Evolutionary conservation across 2,329 filamentous ascomycete genomes (phyloP), one percentile per base, ranked within the genome.

Genomic region (Malbranchea cinnamomea): DNA sequence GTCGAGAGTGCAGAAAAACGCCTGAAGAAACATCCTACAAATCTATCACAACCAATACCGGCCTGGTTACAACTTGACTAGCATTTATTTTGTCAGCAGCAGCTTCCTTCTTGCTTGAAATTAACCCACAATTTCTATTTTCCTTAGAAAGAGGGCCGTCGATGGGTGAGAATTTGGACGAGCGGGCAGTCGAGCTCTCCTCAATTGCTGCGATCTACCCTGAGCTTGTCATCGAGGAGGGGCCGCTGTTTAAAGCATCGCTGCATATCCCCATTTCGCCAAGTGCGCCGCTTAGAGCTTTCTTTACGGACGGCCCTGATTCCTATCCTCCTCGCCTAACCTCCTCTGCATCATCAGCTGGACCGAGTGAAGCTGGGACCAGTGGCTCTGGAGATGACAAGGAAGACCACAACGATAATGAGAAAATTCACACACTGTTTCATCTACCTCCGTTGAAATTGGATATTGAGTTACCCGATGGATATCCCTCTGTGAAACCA

Each of bases 161-260:
- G 12, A 34, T 43, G 13, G 31, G 34, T 7, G 62, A 67, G 8
- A n/a, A n/a, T n/a, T n/a, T n/a, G n/a, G 70, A 75, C 44, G 71
- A 75, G 41, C 63, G 71, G 37, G 57, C 60, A 17, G 62, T 72
- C 41, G 71, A 77, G 50, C 54, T 76, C 26, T 62, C 59, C 6
- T 63, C 70, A 14, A 62, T 77, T 34, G 58, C 62, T 25, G 69
- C 71, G 28, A 77, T 77, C 33, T 77, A 62, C 36, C 71, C 71
- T 1, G 71, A 77, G 50, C 60, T 75, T 11, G 49, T 54, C 18
- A 48, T 66, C 35, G 59, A 71, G 31, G 44, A 60, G 6, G 41
- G 44, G 6, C 46, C 56, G 19, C 55, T 59, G 0, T 68, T 63
- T 42, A 50, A 52, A 32, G 68, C 67, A 2, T 60, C 56, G 4